A percentile compares a stretch with the other conserved stretches of the same genome.
Evolutionary conservation across 495 filamentous ascomycete species (phyloP).

Genomic region (Penicillium psychrofluorescens): DNA sequence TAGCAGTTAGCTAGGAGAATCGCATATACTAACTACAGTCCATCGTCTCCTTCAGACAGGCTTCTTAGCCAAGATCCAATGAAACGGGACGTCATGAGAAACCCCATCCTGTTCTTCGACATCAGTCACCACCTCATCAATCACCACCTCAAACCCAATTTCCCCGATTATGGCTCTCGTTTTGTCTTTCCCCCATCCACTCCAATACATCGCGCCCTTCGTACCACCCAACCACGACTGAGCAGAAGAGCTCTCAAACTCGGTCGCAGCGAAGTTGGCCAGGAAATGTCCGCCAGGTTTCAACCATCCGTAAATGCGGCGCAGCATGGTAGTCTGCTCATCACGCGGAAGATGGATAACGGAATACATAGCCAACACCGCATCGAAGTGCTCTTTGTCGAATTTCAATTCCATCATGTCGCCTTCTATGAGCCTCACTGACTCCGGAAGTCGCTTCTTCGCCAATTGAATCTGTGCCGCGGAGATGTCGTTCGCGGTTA

Average conservation of each 20-base stretch:
- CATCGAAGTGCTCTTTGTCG: conserved; percentile 19
- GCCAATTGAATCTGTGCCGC: conserved; percentile 27
- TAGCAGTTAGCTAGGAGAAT: no score
- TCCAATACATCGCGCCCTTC: conserved; percentile 34
- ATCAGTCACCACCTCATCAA: conserved; percentile 18
- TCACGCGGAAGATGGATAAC: conserved; percentile 37
- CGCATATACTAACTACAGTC: no score
- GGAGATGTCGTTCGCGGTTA: conserved; percentile 37
- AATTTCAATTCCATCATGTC: conserved; percentile 38
- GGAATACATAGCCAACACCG: conserved; percentile 35
- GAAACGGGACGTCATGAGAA: conserved; percentile 4
- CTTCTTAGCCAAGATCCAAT: conserved; percentile 18
- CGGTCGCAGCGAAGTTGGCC: conserved; percentile 27
- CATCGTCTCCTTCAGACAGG: no score
- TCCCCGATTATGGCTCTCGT: conserved; percentile 9
- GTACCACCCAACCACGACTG: conserved; percentile 18
- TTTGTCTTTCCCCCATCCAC: conserved; percentile 26
- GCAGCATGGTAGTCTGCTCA: conserved; percentile 28
- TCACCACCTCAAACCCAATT: conserved; percentile 12
- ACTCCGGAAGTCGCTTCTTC: conserved; percentile 5
- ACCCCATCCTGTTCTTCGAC: conserved; percentile 5
- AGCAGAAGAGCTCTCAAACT: conserved; percentile 9
- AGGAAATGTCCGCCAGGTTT: conserved; percentile 31
- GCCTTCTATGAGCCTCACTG: conserved; percentile 18
- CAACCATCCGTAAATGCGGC: conserved; percentile 28